A percentile compares a stretch with the other conserved stretches of the same genome.
These are phyloP conservation scores for Aphanomyces astaci DNA, from an alignment of 352 stramenopile genomes.

Conservation along the genomic window DNA sequence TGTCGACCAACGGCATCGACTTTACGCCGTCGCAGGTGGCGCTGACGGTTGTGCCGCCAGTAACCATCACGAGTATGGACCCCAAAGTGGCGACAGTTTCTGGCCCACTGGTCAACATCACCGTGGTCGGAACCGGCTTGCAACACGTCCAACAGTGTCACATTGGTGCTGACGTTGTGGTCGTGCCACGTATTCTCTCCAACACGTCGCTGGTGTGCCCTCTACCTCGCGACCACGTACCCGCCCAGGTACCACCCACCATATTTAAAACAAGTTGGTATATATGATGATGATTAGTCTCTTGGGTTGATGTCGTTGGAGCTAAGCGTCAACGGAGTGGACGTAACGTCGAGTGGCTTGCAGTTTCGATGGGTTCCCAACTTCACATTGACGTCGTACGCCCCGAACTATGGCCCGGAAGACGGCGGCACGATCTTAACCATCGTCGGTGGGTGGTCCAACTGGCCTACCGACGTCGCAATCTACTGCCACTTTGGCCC, in stretches of 20 bases:
- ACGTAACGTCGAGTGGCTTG: constrained; percentile 25
- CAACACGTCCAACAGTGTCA: background rate
- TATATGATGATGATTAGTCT: constrained; percentile 6
- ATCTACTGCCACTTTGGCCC: constrained; percentile 33
- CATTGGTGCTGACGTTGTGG: background rate
- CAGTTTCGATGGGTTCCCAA: constrained; percentile 31
- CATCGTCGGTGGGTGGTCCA: constrained; percentile 25
- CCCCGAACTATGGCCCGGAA: constrained; percentile 29
- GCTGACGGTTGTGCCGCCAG: background rate
- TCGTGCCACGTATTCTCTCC: background rate
- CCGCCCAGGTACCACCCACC: too few relatives aligned
- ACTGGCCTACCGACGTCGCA: constrained; percentile 21
- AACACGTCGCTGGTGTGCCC: background rate
- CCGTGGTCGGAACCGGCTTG: background rate
- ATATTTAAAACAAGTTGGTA: constrained; percentile 10
- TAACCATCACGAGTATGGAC: background rate
- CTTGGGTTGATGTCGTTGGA: background rate
- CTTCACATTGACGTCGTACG: constrained; percentile 19
- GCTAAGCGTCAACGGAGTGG: constrained; percentile 31
- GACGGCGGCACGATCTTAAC: constrained; percentile 26
- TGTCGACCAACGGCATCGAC: background rate
- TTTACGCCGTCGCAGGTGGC: background rate
- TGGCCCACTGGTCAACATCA: background rate
- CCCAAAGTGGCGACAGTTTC: background rate
- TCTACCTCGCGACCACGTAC: constrained; percentile 22